Base-by-base conservation (phyloP, 1,139 yeast genomes). In the Kodamaea sp. region DNA sequence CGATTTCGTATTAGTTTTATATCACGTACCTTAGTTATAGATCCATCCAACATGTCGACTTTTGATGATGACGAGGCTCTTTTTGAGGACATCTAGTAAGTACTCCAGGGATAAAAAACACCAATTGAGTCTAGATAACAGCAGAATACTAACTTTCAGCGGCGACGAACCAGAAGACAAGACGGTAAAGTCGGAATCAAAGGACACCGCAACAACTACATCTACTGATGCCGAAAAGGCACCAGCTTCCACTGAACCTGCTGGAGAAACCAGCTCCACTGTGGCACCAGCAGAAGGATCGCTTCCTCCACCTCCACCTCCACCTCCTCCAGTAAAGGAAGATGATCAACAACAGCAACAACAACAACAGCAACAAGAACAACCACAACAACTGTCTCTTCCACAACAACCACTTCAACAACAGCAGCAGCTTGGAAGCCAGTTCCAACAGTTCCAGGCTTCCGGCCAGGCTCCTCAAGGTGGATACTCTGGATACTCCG, bases 21-120 rank as follows among this genome's bases (percentile, higher is more conserved):
- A 26, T 31, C 9, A 22, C 24, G 31, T 28, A 28, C 25, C 8
- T 21, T 22, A 11, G 23, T 12, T 28, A 18, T 21, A 26, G 26
- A 15, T 24, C 12, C n/a, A 13, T 9, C 25, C 9, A 36, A 28
- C 32, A 79, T 79, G 85, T 76, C 87, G 41, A 62, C 73, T 41
- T 65, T 73, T 50, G 89, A 82, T 57, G 96, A 88, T 66, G 96
- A 88, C 64, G 96, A 87, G 63, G 89, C 85, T 50, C 73, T 70
- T 61, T 84, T 84, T 61, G 87, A 83, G 60, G 92, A 84, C 60
- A 81, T 84, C 61, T 84, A 84, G 57, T 51, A 49, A 35, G 66
- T 58, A 49, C 21, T n/a, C n/a, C n/a, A n/a, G n/a, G n/a, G n/a
- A n/a, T n/a, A n/a, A n/a, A n/a, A n/a, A n/a, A n/a, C n/a, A n/a